Evolutionary conservation across 108 stramenopile species (phyloP), one percentile per base, ranked within the genome.

Genomic region (Asterionellopsis glacialis): DNA sequence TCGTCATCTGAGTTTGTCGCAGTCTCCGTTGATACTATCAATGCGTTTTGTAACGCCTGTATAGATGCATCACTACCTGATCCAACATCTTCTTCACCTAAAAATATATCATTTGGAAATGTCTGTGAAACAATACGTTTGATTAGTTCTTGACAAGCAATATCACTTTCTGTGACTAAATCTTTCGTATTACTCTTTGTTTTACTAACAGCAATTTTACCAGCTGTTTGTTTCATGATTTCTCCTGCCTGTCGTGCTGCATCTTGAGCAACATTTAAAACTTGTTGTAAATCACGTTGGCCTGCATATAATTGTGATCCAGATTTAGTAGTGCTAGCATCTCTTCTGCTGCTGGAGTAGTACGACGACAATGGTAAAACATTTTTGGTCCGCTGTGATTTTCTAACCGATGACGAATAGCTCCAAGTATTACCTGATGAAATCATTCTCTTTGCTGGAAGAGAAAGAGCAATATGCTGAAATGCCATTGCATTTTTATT

Each of bases 81-180:
- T 15, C 11, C 41, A 0, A 74, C 54, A 53, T 72, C 70, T 49
- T 79, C 78, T 42, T 79, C 78, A 25, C 78, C 78, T 51, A 75
- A 48, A 64, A 79, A 79, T 23, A 45, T 15, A 57, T 75, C 78
- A 44, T 48, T 40, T 9, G 78, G 78, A 64, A 79, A 79, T 18
- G 71, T 70, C 23, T 48, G 16, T 48, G 27, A 11, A 3, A 79
- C 45, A 11, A 72, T 60, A 15, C 75, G 59, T 51, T 51, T 60
- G 5, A 77, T 74, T 9, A 77, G 21, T 15, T 25, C 39, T 16
- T 79, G 74, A 49, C 78, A 79, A 41, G 48, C 49, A 9, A 79
- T 21, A 61, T 79, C 78, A 52, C 74, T 79, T 19, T 72, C 65
- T 0, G 78, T 79, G 16, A 79, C 74, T 55, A 79, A 72, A 65